These are phyloP conservation scores for Dothiorella sarmentorum DNA, from an alignment of 2,329 filamentous ascomycete species.

Conservation along the genomic window DNA sequence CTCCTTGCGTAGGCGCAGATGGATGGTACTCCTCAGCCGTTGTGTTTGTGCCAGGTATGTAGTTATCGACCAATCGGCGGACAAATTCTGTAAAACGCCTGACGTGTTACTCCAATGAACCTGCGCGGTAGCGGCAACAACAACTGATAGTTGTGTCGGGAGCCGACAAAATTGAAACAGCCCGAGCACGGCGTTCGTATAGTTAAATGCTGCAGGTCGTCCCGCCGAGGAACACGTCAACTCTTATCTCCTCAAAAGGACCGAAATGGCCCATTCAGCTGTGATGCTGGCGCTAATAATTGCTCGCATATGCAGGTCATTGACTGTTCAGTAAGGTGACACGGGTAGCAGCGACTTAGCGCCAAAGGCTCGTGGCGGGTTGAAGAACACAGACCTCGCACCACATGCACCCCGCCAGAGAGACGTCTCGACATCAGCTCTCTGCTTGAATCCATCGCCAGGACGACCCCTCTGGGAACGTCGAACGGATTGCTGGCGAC, in stretches of 20 bases:
- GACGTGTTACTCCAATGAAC: no score
- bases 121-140: no score
- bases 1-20: neutral
- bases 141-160: no score
- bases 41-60: no score
- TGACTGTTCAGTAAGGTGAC: slow-evolving; percentile 4
- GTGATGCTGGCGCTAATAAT: neutral
- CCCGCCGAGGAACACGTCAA: neutral
- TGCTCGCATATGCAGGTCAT: slow-evolving; percentile 2
- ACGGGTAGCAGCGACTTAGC: slow-evolving; percentile 10
- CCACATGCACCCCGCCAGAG: neutral
- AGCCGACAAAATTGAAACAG: no score
- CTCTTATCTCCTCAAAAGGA: neutral
- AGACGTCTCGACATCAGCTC: neutral
- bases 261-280: neutral
- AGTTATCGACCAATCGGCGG: no score
- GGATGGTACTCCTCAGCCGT: no score
- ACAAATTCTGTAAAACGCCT: no score
- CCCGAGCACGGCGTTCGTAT: neutral
- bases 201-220: neutral
- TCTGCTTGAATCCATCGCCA: neutral
- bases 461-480: neutral
- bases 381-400: slow-evolving; percentile 10
- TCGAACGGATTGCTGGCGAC: no score
- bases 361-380: neutral